Evolutionary conservation across 768 basidiomycete species (phyloP).

Genomic region (Cubamyces sp.): DNA sequence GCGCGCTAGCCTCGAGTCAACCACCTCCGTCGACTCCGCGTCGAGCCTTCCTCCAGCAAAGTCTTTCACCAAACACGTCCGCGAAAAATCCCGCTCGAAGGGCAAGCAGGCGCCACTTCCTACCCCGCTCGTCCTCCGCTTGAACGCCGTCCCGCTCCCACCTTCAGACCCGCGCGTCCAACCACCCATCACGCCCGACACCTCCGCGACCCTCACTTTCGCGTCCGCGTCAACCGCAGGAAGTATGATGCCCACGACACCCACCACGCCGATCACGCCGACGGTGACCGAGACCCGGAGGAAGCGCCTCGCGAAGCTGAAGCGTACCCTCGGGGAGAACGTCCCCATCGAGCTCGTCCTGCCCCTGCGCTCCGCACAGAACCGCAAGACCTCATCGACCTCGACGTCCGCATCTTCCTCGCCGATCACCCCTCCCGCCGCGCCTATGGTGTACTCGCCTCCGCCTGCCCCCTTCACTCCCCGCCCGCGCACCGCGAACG

Average conservation of each 20-base stretch:
- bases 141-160: slow-evolving; percentile 35
- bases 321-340: slow-evolving; percentile 60
- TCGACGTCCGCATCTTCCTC: background rate
- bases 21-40: slow-evolving; percentile 6
- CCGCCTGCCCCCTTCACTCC: background rate
- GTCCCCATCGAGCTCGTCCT: slow-evolving; percentile 60
- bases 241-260: slow-evolving; percentile 21
- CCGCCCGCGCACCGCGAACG: background rate
- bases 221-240: slow-evolving; percentile 11
- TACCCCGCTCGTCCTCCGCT: slow-evolving; percentile 38
- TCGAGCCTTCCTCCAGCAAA: slow-evolving; percentile 21
- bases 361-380: slow-evolving; percentile 21
- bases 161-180: slow-evolving; percentile 35
- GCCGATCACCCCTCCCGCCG: background rate
- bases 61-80: slow-evolving; percentile 24
- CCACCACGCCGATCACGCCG: slow-evolving; percentile 33
- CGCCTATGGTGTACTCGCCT: background rate
- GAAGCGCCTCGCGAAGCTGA: slow-evolving; percentile 60
- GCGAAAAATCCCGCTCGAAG: slow-evolving; percentile 18
- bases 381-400: background rate
- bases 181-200: slow-evolving; percentile 41
- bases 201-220: slow-evolving; percentile 24
- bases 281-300: slow-evolving; percentile 42
- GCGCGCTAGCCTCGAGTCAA: slow-evolving; percentile 31
- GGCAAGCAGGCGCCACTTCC: slow-evolving; percentile 25